Conservation (phyloP, 2,329 filamentous ascomycete genomes). For the Stachybotrys elegans region DNA sequence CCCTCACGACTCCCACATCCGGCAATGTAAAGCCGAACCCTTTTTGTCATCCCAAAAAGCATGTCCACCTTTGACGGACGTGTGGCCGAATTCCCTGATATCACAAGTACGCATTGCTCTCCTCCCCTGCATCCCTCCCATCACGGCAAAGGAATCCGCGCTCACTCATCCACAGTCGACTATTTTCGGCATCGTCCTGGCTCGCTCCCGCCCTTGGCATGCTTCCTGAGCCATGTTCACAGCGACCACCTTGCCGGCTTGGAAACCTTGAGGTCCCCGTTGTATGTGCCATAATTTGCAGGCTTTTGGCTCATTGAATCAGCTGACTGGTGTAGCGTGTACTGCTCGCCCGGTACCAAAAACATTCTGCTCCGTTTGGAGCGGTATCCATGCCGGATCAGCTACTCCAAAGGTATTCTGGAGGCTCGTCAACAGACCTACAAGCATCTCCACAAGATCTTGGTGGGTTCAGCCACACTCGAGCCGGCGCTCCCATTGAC, state of each 20-base stretch:
- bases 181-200: constrained; percentile 62
- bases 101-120: constrained; percentile 55
- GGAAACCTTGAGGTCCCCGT: constrained; percentile 70
- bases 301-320: neutral
- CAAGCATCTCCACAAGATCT: constrained; percentile 64
- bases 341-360: constrained; percentile 79
- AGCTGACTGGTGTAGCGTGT: too few species aligned
- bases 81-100: constrained; percentile 72
- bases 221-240: constrained; percentile 89
- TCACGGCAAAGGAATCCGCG: too few species aligned
- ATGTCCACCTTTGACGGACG: constrained; percentile 79
- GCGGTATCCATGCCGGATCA: constrained; percentile 73
- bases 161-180: constrained; percentile 54
- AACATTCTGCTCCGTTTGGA: constrained; percentile 79
- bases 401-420: constrained; percentile 71
- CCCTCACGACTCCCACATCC: too few species aligned
- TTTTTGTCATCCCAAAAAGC: neutral
- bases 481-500: neutral
- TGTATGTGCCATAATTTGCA: constrained; percentile 47
- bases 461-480: constrained; percentile 37
- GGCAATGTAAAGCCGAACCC: neutral
- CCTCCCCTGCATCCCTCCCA: too few species aligned
- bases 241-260: constrained; percentile 83
- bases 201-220: constrained; percentile 63
- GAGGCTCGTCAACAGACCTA: constrained; percentile 73